Evolutionary conservation across 2,329 filamentous ascomycete genomes (phyloP).

Genomic region (Pseudonectria foliicola): DNA sequence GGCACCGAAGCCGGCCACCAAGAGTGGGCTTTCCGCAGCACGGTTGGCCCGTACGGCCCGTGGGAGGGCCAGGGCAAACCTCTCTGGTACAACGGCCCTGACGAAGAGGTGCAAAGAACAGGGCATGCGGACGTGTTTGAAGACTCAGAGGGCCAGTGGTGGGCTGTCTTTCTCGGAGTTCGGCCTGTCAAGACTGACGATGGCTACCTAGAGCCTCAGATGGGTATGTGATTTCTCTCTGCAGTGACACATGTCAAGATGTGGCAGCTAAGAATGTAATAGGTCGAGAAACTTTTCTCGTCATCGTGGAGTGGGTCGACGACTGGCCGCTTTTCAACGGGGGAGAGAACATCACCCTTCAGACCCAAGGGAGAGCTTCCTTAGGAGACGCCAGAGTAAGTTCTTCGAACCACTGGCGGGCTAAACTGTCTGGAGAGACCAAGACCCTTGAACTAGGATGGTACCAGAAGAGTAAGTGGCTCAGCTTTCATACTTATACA

Average conservation of each 20-base stretch:
- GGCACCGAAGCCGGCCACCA: conserved; percentile 35
- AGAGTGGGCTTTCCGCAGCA: conserved; percentile 44
- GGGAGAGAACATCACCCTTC: conserved; percentile 16
- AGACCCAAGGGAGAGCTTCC: conserved; percentile 10
- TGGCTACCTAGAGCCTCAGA: conserved; percentile 13
- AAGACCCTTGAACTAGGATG: conserved; percentile 14
- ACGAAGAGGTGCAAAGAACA: conserved; percentile 40
- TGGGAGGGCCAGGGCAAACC: conserved; percentile 35
- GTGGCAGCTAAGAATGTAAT: conserved; percentile 1
- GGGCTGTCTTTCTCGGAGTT: conserved; percentile 17
- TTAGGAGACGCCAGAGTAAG: neutral
- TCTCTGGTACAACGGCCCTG: conserved; percentile 31
- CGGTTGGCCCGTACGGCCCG: conserved; percentile 35
- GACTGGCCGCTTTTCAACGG: conserved; percentile 19
- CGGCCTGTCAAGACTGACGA: conserved; percentile 8
- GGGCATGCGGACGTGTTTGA: conserved; percentile 20
- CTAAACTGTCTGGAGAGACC: conserved; percentile 7
- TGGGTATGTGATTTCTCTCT: conserved; percentile 6
- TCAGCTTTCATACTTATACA: fast-evolving
- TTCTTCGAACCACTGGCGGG: conserved; percentile 5
- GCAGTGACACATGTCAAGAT: fast-evolving
- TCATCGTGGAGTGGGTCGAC: conserved; percentile 18
- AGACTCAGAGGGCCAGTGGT: conserved; percentile 16
- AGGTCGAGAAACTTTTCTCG: conserved; percentile 20
- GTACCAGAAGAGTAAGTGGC: conserved; percentile 20